Evolutionary conservation across 2,329 filamentous ascomycete genomes (phyloP).

Genomic region (Phyllachora maydis): DNA sequence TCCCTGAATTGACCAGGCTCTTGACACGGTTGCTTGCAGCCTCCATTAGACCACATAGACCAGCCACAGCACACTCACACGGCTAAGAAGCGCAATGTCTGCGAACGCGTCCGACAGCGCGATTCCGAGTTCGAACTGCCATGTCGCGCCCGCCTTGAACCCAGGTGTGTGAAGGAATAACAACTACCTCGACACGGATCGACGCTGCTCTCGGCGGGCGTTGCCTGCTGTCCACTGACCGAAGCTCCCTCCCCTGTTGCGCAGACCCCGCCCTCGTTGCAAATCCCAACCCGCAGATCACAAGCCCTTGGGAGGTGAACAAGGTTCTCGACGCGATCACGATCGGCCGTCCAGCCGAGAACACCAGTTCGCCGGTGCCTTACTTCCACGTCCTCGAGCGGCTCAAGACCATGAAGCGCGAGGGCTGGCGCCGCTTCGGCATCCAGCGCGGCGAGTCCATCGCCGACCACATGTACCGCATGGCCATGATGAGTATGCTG

Average conservation of each 20-base stretch:
- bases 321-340: conserved; percentile 46
- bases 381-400: conserved; percentile 92
- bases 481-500: conserved; percentile 90
- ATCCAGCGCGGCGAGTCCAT: conserved; percentile 72
- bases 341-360: conserved; percentile 31
- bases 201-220: too few species aligned
- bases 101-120: too few species aligned
- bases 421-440: conserved; percentile 83
- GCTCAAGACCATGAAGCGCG: conserved; percentile 88
- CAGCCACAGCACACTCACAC: too few species aligned
- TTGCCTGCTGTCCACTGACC: too few species aligned
- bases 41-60: too few species aligned
- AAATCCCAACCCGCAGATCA: conserved; percentile 13
- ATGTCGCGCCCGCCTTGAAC: conserved; percentile 1
- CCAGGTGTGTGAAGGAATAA: conserved; percentile 1
- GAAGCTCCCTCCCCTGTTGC: too few species aligned
- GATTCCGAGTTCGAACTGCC: neutral
- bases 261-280: conserved; percentile 15
- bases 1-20: too few species aligned
- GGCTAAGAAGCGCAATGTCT: too few species aligned
- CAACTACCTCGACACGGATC: too few species aligned
- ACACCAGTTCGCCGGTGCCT: conserved; percentile 53
- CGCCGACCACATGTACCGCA: conserved; percentile 98
- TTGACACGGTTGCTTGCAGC: too few species aligned
- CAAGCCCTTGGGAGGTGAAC: conserved; percentile 31